These are phyloP conservation scores for Gentiana macrophylla DNA, from an alignment of 257 asterid species.

Conservation along the genomic window DNA sequence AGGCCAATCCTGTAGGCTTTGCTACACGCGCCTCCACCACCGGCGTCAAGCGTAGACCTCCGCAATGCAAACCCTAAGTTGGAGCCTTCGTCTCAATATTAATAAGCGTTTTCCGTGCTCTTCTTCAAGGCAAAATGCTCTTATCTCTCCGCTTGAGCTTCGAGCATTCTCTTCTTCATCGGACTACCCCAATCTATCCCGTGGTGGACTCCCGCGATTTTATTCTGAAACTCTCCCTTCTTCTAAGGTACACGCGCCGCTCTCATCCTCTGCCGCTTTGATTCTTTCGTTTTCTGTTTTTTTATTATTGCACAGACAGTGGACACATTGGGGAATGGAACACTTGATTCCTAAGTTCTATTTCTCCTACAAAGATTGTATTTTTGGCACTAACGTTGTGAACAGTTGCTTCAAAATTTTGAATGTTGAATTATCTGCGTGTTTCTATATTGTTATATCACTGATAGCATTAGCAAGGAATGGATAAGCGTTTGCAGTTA, in stretches of 20 bases:
- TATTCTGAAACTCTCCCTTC: constrained; percentile 61
- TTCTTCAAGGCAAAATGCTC: neutral
- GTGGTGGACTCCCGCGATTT: constrained; percentile 96
- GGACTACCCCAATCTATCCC: constrained; percentile 61
- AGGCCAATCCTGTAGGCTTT: no score
- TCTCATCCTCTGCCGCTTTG: neutral
- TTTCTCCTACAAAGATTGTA: no score
- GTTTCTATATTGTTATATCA: no score
- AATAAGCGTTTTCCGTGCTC: neutral
- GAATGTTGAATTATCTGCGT: no score
- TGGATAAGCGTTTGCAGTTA: neutral
- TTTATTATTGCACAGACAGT: no score
- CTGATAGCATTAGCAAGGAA: neutral
- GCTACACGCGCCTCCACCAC: no score
- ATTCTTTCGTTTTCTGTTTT: no score
- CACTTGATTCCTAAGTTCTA: no score
- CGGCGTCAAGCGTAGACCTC: neutral
- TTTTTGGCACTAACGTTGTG: no score
- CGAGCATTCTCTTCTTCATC: constrained; percentile 54
- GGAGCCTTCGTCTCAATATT: constrained; percentile 5
- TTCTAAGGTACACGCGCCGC: constrained; percentile 28
- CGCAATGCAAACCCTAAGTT: constrained; percentile 14
- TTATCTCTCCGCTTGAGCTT: constrained; percentile 1
- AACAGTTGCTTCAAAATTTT: no score
- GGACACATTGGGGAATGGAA: no score